A percentile compares a stretch with the other conserved stretches of the same genome.
phyloP scores from a whole-genome alignment of 2,329 filamentous ascomycete genomes.

The Sporothrix brunneoviolacea region DNA sequence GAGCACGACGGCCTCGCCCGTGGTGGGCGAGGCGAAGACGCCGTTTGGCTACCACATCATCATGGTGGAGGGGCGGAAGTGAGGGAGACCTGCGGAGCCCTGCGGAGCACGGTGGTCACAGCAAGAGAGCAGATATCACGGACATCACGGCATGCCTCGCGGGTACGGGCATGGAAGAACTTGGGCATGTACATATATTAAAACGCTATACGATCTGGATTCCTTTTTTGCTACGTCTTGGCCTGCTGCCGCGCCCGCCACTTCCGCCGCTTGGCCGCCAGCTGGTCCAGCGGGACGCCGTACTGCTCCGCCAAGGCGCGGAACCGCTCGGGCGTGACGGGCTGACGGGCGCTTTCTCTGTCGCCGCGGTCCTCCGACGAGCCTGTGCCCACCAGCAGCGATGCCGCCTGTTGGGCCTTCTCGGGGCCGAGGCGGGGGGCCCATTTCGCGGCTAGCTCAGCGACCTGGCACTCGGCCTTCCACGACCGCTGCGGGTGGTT shows the following conservation, averaged over 20 bases:
- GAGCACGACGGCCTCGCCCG: constrained; percentile 58
- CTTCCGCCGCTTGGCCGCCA: neutral
- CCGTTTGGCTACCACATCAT: constrained; percentile 73
- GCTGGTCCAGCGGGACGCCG: neutral
- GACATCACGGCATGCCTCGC: no score
- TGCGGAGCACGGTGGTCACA: no score
- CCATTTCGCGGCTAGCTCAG: neutral
- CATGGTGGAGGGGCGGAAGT: constrained; percentile 61
- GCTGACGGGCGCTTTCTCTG: no score
- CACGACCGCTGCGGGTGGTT: neutral
- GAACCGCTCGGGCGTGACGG: neutral
- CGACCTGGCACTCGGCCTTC: neutral
- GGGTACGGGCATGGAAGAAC: no score
- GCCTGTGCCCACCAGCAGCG: no score
- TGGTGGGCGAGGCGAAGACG: constrained; percentile 65
- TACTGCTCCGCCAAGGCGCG: neutral
- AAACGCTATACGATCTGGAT: no score
- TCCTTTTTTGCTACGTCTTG: neutral
- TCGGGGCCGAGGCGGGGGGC: no score
- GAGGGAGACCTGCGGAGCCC: constrained; percentile 8
- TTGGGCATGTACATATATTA: no score
- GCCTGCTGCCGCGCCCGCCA: neutral
- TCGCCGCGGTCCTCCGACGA: no score
- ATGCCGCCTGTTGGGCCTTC: no score
- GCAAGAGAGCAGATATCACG: no score